A percentile compares a stretch with the other conserved stretches of the same genome.
These are phyloP conservation scores for Penicillium paneum DNA, from an alignment of 2,329 filamentous ascomycete species.

Conservation along the genomic window DNA sequence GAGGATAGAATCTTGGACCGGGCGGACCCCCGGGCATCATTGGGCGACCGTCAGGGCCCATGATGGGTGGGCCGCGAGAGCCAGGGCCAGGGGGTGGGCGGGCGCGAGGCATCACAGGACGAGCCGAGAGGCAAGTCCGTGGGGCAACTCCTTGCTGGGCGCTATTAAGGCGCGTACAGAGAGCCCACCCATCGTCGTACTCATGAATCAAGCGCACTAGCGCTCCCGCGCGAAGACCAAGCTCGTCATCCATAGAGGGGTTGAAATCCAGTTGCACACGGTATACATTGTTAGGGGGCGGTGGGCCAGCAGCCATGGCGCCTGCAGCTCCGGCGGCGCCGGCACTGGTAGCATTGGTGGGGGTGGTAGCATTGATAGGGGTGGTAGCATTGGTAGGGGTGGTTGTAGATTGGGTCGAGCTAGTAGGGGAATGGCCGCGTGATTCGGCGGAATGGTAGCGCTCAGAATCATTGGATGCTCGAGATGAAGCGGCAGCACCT, in stretches of 20 bases:
- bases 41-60: conserved; percentile 34
- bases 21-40: conserved; percentile 28
- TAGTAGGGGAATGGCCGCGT: conserved; percentile 22
- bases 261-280: conserved; percentile 93
- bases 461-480: conserved; percentile 20
- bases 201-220: conserved; percentile 87
- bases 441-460: conserved; percentile 23
- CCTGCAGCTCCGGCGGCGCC: conserved; percentile 12
- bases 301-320: conserved; percentile 29
- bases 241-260: conserved; percentile 87
- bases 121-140: conserved; percentile 86
- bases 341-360: conserved; percentile 7
- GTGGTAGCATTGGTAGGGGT: conserved; percentile 29
- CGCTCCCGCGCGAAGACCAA: conserved; percentile 75
- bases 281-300: conserved; percentile 67
- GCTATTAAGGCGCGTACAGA: conserved; percentile 86
- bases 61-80: conserved; percentile 33
- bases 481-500: conserved; percentile 36
- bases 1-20: conserved; percentile 34
- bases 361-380: conserved; percentile 10
- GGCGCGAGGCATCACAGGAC: conserved; percentile 81
- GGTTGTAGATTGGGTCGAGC: conserved; percentile 17
- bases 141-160: conserved; percentile 91
- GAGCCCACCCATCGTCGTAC: conserved; percentile 97
- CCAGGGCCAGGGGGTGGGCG: conserved; percentile 38